Conservation (phyloP, 768 basidiomycete species). For the Cystobasidium onofrii region DNA sequence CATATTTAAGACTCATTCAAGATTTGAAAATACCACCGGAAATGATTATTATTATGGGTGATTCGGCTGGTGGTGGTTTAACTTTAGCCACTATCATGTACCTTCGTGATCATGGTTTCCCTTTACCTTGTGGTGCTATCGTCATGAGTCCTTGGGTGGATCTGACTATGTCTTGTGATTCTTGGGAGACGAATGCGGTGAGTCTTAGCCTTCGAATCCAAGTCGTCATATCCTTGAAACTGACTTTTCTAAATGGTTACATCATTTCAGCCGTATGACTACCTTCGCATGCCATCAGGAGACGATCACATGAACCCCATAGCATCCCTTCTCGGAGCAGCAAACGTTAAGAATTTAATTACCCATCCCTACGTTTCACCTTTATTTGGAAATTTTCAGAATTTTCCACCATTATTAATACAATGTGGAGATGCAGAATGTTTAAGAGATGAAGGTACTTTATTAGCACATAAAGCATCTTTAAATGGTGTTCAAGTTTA, state of each 20-base stretch:
- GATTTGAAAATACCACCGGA: constrained; percentile 84
- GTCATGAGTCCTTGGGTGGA: constrained; percentile 58
- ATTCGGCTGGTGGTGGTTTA: constrained; percentile 88
- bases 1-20: constrained; percentile 75
- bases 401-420: constrained; percentile 80
- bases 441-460: constrained; percentile 81
- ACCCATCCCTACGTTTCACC: constrained; percentile 96
- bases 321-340: constrained; percentile 71
- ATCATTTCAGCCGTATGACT: constrained; percentile 53
- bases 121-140: constrained; percentile 73
- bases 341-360: constrained; percentile 56
- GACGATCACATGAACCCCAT: constrained; percentile 89
- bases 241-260: not conserved
- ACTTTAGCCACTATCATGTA: constrained; percentile 81
- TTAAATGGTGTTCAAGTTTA: constrained; percentile 69
- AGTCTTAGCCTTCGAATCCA: not conserved
- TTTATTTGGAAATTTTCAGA: constrained; percentile 77
- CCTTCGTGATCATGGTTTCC: constrained; percentile 79
- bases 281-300: constrained; percentile 60
- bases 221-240: too few species aligned
- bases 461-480: constrained; percentile 87
- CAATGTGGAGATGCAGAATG: constrained; percentile 92
- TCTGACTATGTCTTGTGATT: constrained; percentile 92
- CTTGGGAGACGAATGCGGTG: constrained; percentile 90
- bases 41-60: constrained; percentile 78